A percentile compares a stretch with the other conserved stretches of the same genome.
Evolutionary conservation across 108 stramenopile species (phyloP).

Genomic region (Cyclotella kingstonii): DNA sequence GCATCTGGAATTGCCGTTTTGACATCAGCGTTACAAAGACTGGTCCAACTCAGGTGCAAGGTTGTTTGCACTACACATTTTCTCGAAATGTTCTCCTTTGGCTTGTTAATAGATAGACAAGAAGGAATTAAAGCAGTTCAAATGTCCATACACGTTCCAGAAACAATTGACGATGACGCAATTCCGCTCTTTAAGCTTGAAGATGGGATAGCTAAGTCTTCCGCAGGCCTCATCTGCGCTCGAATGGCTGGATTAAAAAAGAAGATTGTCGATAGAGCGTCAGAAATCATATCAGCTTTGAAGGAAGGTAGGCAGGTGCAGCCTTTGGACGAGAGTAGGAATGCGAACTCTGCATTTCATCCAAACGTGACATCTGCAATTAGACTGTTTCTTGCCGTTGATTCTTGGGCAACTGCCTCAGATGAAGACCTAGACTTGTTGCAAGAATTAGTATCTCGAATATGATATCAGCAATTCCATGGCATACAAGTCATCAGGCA

Average conservation of each 20-base stretch:
- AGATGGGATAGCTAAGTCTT: slow-evolving; percentile 83
- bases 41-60: slow-evolving; percentile 62
- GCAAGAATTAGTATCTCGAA: slow-evolving; percentile 23
- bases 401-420: slow-evolving; percentile 47
- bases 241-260: slow-evolving; percentile 79
- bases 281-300: slow-evolving; percentile 64
- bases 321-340: slow-evolving; percentile 56
- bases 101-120: slow-evolving; percentile 61
- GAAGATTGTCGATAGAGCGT: slow-evolving; percentile 59
- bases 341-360: slow-evolving; percentile 52
- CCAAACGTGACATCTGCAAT: slow-evolving; percentile 43
- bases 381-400: slow-evolving; percentile 51
- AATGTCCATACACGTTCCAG: slow-evolving; percentile 87
- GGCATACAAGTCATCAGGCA: too few species aligned
- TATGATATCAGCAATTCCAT: slow-evolving; percentile 1
- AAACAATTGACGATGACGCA: slow-evolving; percentile 53
- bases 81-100: slow-evolving; percentile 91
- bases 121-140: slow-evolving; percentile 76
- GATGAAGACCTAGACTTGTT: slow-evolving; percentile 50
- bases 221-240: slow-evolving; percentile 92
- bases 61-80: slow-evolving; percentile 93
- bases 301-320: slow-evolving; percentile 51
- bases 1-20: slow-evolving; percentile 93
- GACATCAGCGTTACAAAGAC: slow-evolving; percentile 69
- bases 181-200: slow-evolving; percentile 89